Percentiles rank a stretch among this genome's conserved stretches.
phyloP scores from a whole-genome alignment of 768 basidiomycete species.

The Naganishia vaughanmartiniae region DNA sequence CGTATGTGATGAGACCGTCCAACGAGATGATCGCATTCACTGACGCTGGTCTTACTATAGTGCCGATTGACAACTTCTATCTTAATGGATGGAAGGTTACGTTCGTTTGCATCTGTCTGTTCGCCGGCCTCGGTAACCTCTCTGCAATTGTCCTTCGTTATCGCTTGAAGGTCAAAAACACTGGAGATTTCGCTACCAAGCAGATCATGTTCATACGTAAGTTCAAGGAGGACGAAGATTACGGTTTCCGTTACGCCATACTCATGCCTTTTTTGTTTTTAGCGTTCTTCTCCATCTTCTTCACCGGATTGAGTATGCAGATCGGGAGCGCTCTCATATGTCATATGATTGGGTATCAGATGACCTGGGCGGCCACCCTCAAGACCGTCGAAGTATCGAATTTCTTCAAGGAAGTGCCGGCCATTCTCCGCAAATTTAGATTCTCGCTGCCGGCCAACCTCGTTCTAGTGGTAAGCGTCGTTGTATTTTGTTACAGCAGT shows the following conservation, averaged over 20 bases:
- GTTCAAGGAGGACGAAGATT: conserved; percentile 53
- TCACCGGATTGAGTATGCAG: conserved; percentile 65
- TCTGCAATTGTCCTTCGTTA: conserved; percentile 53
- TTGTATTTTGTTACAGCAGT: not conserved
- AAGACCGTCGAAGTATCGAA: conserved; percentile 86
- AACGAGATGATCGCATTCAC: not conserved
- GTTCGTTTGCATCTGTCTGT: conserved; percentile 50
- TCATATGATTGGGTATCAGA: conserved; percentile 62
- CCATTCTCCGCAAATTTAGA: conserved; percentile 77
- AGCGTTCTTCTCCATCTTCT: conserved; percentile 66
- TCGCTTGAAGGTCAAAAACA: conserved; percentile 34
- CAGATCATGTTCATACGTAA: conserved; percentile 62
- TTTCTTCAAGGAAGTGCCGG: conserved; percentile 85
- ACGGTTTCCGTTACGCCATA: not conserved
- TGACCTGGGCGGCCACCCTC: conserved; percentile 71
- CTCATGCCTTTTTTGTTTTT: not conserved
- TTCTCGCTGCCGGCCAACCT: conserved; percentile 58
- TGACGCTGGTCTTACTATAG: not conserved
- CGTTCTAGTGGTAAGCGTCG: conserved; percentile 35
- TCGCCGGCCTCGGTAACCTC: conserved; percentile 65
- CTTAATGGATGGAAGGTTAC: conserved; percentile 8
- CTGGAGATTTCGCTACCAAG: conserved; percentile 40
- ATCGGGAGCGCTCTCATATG: conserved; percentile 62
- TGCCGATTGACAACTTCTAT: conserved; percentile 8
- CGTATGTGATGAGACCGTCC: not conserved